Base-by-base conservation (phyloP, 768 basidiomycete genomes). In the Chalciporus pseudorubinellus region DNA sequence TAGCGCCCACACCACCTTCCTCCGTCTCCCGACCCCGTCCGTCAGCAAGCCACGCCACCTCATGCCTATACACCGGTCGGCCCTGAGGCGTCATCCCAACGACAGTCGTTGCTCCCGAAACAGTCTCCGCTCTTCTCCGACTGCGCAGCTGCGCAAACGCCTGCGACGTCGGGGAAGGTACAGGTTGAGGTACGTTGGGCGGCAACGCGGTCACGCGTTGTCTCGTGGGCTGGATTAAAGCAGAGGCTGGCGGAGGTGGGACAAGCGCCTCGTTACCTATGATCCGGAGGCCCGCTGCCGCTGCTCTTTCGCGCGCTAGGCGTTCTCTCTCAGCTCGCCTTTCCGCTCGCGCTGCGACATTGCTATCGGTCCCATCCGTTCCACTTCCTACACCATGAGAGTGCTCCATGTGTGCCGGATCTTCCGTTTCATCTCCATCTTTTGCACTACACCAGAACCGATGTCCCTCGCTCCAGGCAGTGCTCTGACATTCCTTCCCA, bases 391-490 rank as follows among this genome's bases (percentile, higher is more conserved):
- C 34, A 36, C 34, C 38, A 21, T 64, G 55, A 22, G 13, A 10
- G 26, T 67, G 48, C n/a, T 73, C 71, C 10, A 43, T 48, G 29
- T 71, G 68, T 20, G 59, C 50, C 0, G 62, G 53, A 7, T 65
- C 66, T 10, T 64, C 71, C 0, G 66, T 68, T 16, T 81, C 78
- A 10, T 79, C 79, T 9, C 70, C 74, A 21, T 82, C 81, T 47
- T 78, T 77, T 11, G 83, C 87, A 53, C 82, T 86, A 62, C 91
- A 95, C 93, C 93, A 95, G 65, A 95, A 98, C 50, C 95, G 76
- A 67, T 98, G 95, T 0, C 95, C 95, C 61, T 95, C 93, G 57
- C 88, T 89, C 95, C 94, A 98, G 1, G 95, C 95, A 16, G 86
- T 89, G 58, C 89, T 92, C 74, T 97, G 95, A 64, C 95, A 98